Base-by-base conservation (phyloP, 2,329 filamentous ascomycete species). In the Verticillium isaacii region DNA sequence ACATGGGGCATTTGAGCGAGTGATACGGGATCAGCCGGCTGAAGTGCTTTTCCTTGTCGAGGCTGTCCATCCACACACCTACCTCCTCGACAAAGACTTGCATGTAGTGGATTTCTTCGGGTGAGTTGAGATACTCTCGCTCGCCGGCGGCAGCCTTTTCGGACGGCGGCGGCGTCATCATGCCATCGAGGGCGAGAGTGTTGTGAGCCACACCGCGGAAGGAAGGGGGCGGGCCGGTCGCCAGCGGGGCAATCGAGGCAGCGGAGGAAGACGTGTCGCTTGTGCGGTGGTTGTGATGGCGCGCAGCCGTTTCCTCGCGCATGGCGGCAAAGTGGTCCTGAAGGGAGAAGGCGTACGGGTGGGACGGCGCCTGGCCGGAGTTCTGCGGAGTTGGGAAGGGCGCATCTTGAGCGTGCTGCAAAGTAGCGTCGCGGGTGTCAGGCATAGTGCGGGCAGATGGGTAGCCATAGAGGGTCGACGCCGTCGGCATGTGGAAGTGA, bases 61-160 rank as follows among this genome's bases (percentile, higher is more conserved):
- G 87, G 52, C 88, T 91, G 75, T 97, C 94, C 91, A 98, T 96
- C 92, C 94, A 97, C 3, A 92, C 76, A 1, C 90, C 93, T 2
- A 98, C 91, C 66, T 97, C 90, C 70, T 96, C 90, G 7, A 96
- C 89, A 72, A 96, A 98, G 0, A 93, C 88, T 73, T 96, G 92
- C 89, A 97, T 92, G 71, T 93, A 93, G n/a, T 89, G 78, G 0
- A 95, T 84, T 72, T 97, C 92, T 62, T 96, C 91, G 11, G 88
- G 84, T 3, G 85, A 86, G 66, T 85, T 88, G 56, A 97, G 81
- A 67, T 86, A 91, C 59, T 90, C 85, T 41, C 85, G 75, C 63
- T 81, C 79, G 23, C 68, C 74, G 54, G 59, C 68, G 12, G 66
- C 57, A 32, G 64, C 63, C 60, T 75, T 77, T 55, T 80, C 78